These are phyloP conservation scores for Tilletia caries DNA, from an alignment of 1,284 basidiomycete genomes.

Conservation along the genomic window DNA sequence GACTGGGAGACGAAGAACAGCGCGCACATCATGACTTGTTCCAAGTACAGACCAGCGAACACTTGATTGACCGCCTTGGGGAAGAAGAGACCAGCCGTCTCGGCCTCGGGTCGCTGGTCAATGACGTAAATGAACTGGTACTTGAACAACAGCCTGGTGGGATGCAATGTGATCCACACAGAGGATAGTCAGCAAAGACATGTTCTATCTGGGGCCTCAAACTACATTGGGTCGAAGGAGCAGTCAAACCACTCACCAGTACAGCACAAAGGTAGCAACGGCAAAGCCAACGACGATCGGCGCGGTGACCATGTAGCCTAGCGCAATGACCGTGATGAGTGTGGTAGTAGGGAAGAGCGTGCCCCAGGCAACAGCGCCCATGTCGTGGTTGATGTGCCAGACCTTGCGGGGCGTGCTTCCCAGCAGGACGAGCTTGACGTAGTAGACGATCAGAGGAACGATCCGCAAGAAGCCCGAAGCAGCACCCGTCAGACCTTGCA, in stretches of 20 bases:
- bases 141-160: slow-evolving; percentile 58
- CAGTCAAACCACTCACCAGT: slow-evolving; percentile 70
- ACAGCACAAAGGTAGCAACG: slow-evolving; percentile 73
- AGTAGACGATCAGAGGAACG: slow-evolving; percentile 73
- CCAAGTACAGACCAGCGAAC: slow-evolving; percentile 69
- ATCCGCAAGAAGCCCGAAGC: slow-evolving; percentile 77
- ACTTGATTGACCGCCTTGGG: slow-evolving; percentile 87
- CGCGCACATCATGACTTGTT: slow-evolving; percentile 44
- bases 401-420: slow-evolving; percentile 85
- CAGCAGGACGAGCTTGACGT: slow-evolving; percentile 76
- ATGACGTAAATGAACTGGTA: slow-evolving; percentile 59
- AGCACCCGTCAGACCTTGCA: slow-evolving; percentile 56
- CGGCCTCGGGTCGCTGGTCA: slow-evolving; percentile 68
- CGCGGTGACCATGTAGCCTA: slow-evolving; percentile 78
- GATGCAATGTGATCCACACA: slow-evolving; percentile 59
- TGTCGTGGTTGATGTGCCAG: slow-evolving; percentile 70
- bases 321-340: slow-evolving; percentile 43
- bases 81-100: slow-evolving; percentile 94
- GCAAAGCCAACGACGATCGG: slow-evolving; percentile 92
- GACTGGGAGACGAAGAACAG: slow-evolving; percentile 42
- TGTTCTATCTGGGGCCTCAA: too few species aligned
- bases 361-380: slow-evolving; percentile 72
- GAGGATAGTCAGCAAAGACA: slow-evolving; percentile 56
- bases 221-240: slow-evolving; percentile 35
- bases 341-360: slow-evolving; percentile 60